Base-by-base conservation (phyloP, 2,329 filamentous ascomycete genomes). In the Trichoderma semiorbis region DNA sequence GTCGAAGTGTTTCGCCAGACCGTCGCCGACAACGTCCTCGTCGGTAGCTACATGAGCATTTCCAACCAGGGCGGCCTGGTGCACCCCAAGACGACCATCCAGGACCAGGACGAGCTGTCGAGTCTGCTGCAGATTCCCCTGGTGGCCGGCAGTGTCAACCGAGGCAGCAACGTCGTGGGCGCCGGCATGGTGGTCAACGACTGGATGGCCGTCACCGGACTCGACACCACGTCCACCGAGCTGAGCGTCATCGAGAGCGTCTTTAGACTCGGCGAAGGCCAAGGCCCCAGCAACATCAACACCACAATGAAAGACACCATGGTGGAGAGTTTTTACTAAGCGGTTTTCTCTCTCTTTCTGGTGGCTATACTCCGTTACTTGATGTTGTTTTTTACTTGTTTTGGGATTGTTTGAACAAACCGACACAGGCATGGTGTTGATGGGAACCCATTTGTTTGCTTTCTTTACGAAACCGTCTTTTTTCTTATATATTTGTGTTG, bases 201-300 rank as follows among this genome's bases (percentile, higher is more conserved):
- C 87, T 98, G 95, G 95, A 90, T 98, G 83, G 94, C 95, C 34
- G 93, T 98, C 34, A 97, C 94, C 7, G 95, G 95, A 28, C 87
- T 97, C 74, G 95, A 98, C 81, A 97, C 95, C 60, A 98, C 95
- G 24, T 95, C 95, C n/a, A 98, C 96, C 1, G 96, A 99, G 85
- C 86, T 99, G 78, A 97, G 94, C 79, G 96, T 99, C 72, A 89
- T 99, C 71, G 96, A 99, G 88, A 95, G 91, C 78, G 95, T 99
- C 75, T 99, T 99, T 87, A 90, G 94, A 78, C 86, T 99, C 61
- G 95, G 95, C 74, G 95, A 98, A 86, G 94, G 93, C 69, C 88
- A 90, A 76, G 93, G 89, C 7, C 91, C 94, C 65, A 90, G 90
- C 78, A 91, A 89, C 78, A 94, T 95, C 84, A 93, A 93, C 81